Evolutionary conservation across 306 rosid species (phyloP).

Genomic region (Castanopsis chinensis): DNA sequence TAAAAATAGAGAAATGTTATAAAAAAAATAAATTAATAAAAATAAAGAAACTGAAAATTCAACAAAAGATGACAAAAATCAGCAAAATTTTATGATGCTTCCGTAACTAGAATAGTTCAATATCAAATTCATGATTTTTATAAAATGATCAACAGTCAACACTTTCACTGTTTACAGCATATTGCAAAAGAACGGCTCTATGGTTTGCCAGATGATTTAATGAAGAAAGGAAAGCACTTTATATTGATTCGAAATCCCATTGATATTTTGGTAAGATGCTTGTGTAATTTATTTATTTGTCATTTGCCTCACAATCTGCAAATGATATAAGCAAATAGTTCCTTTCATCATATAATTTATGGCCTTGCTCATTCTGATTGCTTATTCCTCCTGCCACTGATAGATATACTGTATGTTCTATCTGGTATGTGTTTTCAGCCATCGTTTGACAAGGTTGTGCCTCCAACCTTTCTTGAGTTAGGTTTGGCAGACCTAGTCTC

Average conservation of each 20-base stretch:
- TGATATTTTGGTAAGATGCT: constrained; percentile 61
- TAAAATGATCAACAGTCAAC: neutral
- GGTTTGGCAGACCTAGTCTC: constrained; percentile 67
- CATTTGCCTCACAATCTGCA: constrained; percentile 3
- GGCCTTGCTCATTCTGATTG: neutral
- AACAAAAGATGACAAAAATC: no score
- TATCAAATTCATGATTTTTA: neutral
- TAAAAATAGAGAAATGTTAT: no score
- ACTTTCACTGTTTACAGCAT: constrained; percentile 45
- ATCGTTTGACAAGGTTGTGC: constrained; percentile 70
- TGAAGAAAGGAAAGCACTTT: constrained; percentile 78
- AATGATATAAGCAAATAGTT: constrained; percentile 3
- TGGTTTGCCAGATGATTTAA: constrained; percentile 57
- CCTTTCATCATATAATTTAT: neutral
- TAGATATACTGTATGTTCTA: constrained; percentile 15
- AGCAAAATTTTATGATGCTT: constrained; percentile 8
- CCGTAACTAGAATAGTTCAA: constrained; percentile 9
- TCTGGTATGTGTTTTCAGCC: constrained; percentile 44
- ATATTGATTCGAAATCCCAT: constrained; percentile 76
- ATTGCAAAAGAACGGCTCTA: constrained; percentile 64
- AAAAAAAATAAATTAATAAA: no score
- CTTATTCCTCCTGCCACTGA: neutral
- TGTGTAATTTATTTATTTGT: constrained; percentile 3
- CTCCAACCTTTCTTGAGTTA: constrained; percentile 66
- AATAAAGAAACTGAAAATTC: no score